Percentiles rank a stretch among this genome's conserved stretches.
phyloP scores from a whole-genome alignment of 2,329 filamentous ascomycete species.

The Volutella citrinella region DNA sequence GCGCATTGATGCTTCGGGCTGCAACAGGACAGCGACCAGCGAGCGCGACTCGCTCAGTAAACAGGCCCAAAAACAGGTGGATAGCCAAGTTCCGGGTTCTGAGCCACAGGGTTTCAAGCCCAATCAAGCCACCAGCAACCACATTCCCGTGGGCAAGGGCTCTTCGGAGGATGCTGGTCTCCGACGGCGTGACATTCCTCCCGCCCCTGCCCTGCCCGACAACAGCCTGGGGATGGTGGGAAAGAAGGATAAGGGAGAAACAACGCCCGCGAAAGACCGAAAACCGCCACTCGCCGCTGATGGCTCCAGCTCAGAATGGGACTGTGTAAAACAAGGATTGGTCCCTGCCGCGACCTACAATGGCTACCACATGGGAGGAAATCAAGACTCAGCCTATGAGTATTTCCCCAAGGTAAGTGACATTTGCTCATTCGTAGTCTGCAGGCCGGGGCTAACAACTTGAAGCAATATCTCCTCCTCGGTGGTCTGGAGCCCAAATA shows the following conservation, averaged over 20 bases:
- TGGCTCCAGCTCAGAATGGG: slow-evolving; percentile 34
- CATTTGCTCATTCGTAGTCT: too few species aligned
- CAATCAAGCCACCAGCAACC: not conserved
- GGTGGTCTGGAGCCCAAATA: slow-evolving; percentile 74
- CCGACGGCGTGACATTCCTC: slow-evolving; percentile 1
- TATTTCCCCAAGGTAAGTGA: slow-evolving; percentile 59
- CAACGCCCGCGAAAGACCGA: slow-evolving; percentile 3
- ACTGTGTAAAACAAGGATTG: slow-evolving; percentile 61
- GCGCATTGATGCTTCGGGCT: slow-evolving; percentile 74
- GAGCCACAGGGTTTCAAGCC: slow-evolving; percentile 27
- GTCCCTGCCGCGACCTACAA: slow-evolving; percentile 44
- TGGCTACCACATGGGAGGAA: slow-evolving; percentile 59
- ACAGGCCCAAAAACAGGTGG: slow-evolving; percentile 34
- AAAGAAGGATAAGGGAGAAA: not conserved
- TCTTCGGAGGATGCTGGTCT: slow-evolving; percentile 2
- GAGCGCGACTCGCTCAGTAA: slow-evolving; percentile 27
- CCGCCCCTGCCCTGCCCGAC: not conserved
- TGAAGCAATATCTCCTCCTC: slow-evolving; percentile 66
- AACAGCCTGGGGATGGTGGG: not conserved
- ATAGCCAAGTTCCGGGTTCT: slow-evolving; percentile 26
- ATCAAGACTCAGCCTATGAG: slow-evolving; percentile 69
- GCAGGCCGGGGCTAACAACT: slow-evolving; percentile 28
- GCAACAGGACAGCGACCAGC: slow-evolving; percentile 54
- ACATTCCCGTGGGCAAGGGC: not conserved
- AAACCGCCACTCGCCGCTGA: slow-evolving; percentile 32